Base-by-base conservation (phyloP, 2,329 filamentous ascomycete genomes). In the Colletotrichum godetiae region DNA sequence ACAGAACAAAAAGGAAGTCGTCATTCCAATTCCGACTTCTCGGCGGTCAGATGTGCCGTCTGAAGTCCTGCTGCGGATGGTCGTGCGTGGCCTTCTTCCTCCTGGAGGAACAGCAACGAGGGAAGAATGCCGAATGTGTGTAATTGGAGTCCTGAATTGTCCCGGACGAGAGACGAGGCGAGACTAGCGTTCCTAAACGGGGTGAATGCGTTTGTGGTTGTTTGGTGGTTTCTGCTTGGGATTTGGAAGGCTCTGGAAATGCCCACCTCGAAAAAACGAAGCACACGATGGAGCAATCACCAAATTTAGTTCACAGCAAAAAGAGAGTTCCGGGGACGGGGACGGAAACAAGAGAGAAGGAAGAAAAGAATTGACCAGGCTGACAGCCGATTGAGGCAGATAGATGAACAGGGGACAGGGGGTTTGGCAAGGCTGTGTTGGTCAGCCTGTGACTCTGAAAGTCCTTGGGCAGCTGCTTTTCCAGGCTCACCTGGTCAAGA, bases 371-470 rank as follows among this genome's bases (percentile, higher is more conserved):
- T 10, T 35, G 31, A 56, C 49, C 61, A 10, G 61, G 46, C 49
- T 55, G 49, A 29, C 13, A 56, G 49, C 61, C 49, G 35, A 29
- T 37, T 11, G 46, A 35, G 42, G 19, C 0, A 46, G 42, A 46
- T 22, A 46, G 42, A 46, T 22, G n/a, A 37, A 49, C 49, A 64
- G 49, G 61, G 61, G 61, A 64, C 31, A n/a, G 61, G 60, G 46
- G 60, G 46, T 31, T n/a, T 1, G 27, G 61, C 61, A 64, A 53
- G 61, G 61, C 61, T 31, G 61, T 64, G 61, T 62, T 62, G 60
- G 60, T n/a, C 42, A 60, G 33, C 35, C 4, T 12, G 22, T 15
- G 58, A 33, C 33, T 35, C 11, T 22, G 33, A 33, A 6, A 24
- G 8, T 12, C 35, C n/a, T 46, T 49, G 37, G 37, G 33, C 35